Evolutionary conservation across 2,329 filamentous ascomycete genomes (phyloP), one percentile per base, ranked within the genome.

Genomic region (Blastomyces silverae): DNA sequence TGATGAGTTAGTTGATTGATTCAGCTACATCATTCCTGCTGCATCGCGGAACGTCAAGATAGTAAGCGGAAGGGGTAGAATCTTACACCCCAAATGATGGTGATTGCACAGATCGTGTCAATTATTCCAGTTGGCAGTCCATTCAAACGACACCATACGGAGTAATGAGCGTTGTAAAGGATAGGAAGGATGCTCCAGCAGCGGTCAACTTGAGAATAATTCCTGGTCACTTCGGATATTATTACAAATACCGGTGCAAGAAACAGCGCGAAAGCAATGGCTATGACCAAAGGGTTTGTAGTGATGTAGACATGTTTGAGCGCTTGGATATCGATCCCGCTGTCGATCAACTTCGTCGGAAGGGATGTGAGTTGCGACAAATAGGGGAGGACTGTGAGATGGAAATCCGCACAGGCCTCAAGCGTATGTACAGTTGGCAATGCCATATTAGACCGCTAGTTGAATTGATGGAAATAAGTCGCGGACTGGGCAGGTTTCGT

Each of bases 201-300:
- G 60, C 94, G 87, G 76, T 99, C 94, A 53, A 99, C 88, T 78
- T 99, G 94, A n/a, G 92, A 97, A 76, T 92, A 97, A 77, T 99
- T 99, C 72, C 84, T 85, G 78, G 95, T 97, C 79, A 91, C 78
- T 77, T 97, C 93, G 0, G 92, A 90, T 5, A 87, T 80, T 42
- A 93, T 73, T 31, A 96, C 80, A 71, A 95, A 89, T 37, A 94
- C 72, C 5, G 83, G 83, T 1, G 86, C 86, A n/a, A 96, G 76
- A 52, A 86, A 82, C 22, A 96, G 70, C 2, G 90, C 89, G 63
- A 90, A 84, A 0, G 86, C 88, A 68, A 95, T 83, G 2, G 86
- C 89, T 0, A 85, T 87, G 37, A 96, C 82, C 53, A 96, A 80
- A 0, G 94, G 94, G 74, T 99, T 97, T 22, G 93, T 97, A 59